phyloP scores from a whole-genome alignment of 106 monocot genomes.

The Dendrobium catenatum region DNA sequence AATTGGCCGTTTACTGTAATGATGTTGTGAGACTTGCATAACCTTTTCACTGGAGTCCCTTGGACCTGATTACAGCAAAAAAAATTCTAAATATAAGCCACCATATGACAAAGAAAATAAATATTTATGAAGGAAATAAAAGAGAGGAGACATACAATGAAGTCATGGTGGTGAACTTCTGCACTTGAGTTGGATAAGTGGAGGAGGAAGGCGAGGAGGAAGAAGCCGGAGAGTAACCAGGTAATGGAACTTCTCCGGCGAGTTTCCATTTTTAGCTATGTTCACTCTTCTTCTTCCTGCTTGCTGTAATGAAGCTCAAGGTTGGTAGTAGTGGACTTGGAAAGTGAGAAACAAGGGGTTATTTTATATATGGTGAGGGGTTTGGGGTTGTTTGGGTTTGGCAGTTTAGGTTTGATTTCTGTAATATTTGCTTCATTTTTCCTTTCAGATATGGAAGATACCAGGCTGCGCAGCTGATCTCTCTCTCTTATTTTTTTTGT shows the following conservation, averaged over 20 bases:
- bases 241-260: not conserved
- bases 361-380: not conserved
- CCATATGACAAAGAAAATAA: not conserved
- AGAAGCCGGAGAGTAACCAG: not conserved
- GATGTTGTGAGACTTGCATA: conserved; percentile 54
- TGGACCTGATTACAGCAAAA: conserved; percentile 26
- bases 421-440: not conserved
- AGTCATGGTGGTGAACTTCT: conserved; percentile 22
- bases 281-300: not conserved
- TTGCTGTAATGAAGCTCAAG: not conserved
- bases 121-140: not conserved
- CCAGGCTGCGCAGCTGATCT: not conserved
- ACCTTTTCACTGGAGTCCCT: conserved; percentile 61
- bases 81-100: not conserved
- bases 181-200: conserved; percentile 5
- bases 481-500: not conserved
- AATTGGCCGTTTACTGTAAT: conserved; percentile 65
- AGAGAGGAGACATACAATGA: conserved; percentile 7
- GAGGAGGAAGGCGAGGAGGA: conserved; percentile 5
- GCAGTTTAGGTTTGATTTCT: conserved; percentile 34
- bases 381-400: conserved; percentile 16
- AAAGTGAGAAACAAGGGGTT: not conserved
- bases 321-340: not conserved
- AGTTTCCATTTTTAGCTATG: not conserved
- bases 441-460: not conserved